Conservation (phyloP, 768 basidiomycete species). For the Cytidiella melzeri region DNA sequence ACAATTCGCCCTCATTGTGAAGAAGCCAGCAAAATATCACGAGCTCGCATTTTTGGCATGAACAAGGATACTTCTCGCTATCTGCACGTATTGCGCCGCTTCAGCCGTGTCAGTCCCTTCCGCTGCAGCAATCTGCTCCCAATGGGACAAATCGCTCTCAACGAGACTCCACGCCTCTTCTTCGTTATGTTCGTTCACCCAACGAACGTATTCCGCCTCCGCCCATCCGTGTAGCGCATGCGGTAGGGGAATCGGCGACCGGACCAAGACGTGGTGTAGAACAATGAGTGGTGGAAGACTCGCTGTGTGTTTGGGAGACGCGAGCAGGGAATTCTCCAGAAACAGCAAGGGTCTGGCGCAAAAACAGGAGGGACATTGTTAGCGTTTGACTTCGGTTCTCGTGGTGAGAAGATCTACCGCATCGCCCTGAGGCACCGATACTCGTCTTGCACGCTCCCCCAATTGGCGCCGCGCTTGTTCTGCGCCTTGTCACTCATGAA, state of each 20-base stretch:
- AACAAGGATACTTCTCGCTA: slow-evolving; percentile 63
- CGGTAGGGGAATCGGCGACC: slow-evolving; percentile 80
- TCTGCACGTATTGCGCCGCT: slow-evolving; percentile 55
- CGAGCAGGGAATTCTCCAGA: slow-evolving; percentile 69
- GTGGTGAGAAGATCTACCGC: slow-evolving; percentile 47
- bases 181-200: slow-evolving; percentile 87
- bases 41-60: slow-evolving; percentile 25
- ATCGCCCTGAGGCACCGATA: slow-evolving; percentile 82
- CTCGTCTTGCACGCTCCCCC: slow-evolving; percentile 80
- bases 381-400: background rate
- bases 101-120: slow-evolving; percentile 41
- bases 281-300: slow-evolving; percentile 86
- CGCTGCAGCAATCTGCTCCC: slow-evolving; percentile 66
- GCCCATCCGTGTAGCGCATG: slow-evolving; percentile 91
- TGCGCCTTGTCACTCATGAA: slow-evolving; percentile 53
- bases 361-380: background rate
- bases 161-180: slow-evolving; percentile 77
- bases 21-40: background rate
- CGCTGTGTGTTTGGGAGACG: slow-evolving; percentile 56
- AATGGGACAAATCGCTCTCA: slow-evolving; percentile 69
- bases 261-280: slow-evolving; percentile 87
- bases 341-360: slow-evolving; percentile 74
- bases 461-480: slow-evolving; percentile 52
- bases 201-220: slow-evolving; percentile 92
- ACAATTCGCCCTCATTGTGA: too few relatives aligned